phyloP scores from a whole-genome alignment of 371 early-diverging fungal genomes.

The Mortierella sp. region DNA sequence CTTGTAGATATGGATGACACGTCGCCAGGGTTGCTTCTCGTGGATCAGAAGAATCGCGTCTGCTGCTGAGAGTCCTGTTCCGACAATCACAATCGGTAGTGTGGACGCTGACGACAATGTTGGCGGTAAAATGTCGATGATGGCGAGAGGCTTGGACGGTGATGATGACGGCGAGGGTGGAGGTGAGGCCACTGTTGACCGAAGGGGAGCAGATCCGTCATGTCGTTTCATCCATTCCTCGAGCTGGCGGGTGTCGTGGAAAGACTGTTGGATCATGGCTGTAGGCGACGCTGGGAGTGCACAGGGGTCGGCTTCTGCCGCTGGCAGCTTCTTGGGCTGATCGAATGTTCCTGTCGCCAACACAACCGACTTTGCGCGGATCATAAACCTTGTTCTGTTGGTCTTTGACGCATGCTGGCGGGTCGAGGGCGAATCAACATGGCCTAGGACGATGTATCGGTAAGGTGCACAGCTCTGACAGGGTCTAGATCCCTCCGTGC shows the following conservation, averaged over 20 bases:
- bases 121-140: background rate
- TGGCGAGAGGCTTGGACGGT: background rate
- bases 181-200: background rate
- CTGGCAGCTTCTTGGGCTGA: slow-evolving; percentile 46
- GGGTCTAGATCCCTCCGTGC: background rate
- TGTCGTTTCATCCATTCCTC: slow-evolving; percentile 53
- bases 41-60: slow-evolving; percentile 56
- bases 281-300: slow-evolving; percentile 23
- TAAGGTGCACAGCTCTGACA: slow-evolving; percentile 31
- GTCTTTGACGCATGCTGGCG: background rate
- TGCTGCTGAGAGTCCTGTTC: slow-evolving; percentile 58
- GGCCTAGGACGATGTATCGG: slow-evolving; percentile 50
- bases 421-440: slow-evolving; percentile 18
- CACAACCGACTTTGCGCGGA: slow-evolving; percentile 39
- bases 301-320: slow-evolving; percentile 30
- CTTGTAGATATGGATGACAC: slow-evolving; percentile 49
- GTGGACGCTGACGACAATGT: background rate
- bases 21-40: slow-evolving; percentile 48
- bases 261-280: slow-evolving; percentile 43
- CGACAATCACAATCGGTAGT: slow-evolving; percentile 52
- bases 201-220: background rate
- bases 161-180: slow-evolving; percentile 26
- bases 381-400: slow-evolving; percentile 35
- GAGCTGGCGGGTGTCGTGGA: slow-evolving; percentile 50
- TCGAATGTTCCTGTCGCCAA: slow-evolving; percentile 57